Evolutionary conservation across 1,139 yeast genomes (phyloP), one percentile per base, ranked within the genome.

Genomic region (Protomyces lactucae-debilis): DNA sequence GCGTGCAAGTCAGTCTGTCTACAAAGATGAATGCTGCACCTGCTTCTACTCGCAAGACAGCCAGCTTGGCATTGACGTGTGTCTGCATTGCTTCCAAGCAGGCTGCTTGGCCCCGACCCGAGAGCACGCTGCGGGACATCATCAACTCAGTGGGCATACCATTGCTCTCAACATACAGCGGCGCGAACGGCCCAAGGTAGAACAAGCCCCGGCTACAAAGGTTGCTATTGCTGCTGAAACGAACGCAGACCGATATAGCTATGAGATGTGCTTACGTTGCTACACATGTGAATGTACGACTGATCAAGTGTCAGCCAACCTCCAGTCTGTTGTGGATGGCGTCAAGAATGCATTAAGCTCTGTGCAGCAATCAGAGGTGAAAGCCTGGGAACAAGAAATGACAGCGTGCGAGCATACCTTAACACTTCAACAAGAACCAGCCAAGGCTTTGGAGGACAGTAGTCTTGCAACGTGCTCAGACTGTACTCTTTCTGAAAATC

Each of bases 331-430:
- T 2, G 82, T 86, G 0, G 78, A 79, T 0, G 80, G 78, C 1
- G 82, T 93, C 3, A 70, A 89, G 64, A 74, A 74, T 3, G 83
- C 95, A 0, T 85, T 85, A 64, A 90, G 97, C 0, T 81, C 85
- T 10, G 79, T 82, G 25, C 80, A 83, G 64, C 81, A 83, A 46
- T 86, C 88, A 69, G 96, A 91, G 71, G 83, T 91, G 64, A 84
- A 85, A 71, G 86, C 96, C 2, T 93, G 99, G 99, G 95, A 90
- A 72, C 87, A 88, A 70, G 96, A 92, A 69, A 83, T 92, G 43
- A 74, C 79, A 14, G 85, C 96, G 0, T 93, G 99, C 74, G 82
- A 79, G 52, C 99, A 93, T 74, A 83, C 92, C 0, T 73, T 80
- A 52, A 80, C 78, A 16, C 77, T 88, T 55, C 72, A 76, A 54